These are phyloP conservation scores for Cyclocybe aegerita DNA, from an alignment of 768 basidiomycete genomes.

Conservation along the genomic window DNA sequence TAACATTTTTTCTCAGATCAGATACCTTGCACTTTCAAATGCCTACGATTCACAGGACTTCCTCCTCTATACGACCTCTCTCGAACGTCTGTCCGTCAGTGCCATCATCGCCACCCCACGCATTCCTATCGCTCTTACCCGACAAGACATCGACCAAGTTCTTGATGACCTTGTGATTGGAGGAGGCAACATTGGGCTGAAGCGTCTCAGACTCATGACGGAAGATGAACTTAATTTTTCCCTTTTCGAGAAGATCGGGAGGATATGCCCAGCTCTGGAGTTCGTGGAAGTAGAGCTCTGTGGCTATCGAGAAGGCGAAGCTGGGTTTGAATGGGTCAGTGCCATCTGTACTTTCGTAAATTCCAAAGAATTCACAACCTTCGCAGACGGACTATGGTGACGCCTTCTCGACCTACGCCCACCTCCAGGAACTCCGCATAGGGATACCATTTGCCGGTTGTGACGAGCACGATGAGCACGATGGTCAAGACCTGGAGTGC, in stretches of 20 bases:
- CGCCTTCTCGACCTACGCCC: constrained; percentile 24
- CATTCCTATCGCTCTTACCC: constrained; percentile 33
- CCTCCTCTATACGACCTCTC: constrained; percentile 25
- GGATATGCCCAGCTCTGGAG: constrained; percentile 34
- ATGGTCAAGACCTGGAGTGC: constrained; percentile 25
- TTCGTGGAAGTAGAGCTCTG: constrained; percentile 41
- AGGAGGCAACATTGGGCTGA: constrained; percentile 19
- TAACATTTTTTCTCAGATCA: constrained; percentile 28
- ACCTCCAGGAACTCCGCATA: constrained; percentile 29
- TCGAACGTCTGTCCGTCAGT: constrained; percentile 33
- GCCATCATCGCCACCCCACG: constrained; percentile 37
- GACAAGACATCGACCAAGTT: constrained; percentile 29
- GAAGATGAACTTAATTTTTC: constrained; percentile 37
- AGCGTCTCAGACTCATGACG: constrained; percentile 35
- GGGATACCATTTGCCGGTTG: constrained; percentile 38
- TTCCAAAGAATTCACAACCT: background rate
- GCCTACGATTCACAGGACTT: constrained; percentile 30
- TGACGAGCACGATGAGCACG: constrained; percentile 32
- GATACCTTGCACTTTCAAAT: constrained; percentile 36
- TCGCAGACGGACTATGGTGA: constrained; percentile 32
- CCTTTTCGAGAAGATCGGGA: constrained; percentile 29
- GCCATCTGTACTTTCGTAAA: background rate
- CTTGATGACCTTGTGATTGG: constrained; percentile 27
- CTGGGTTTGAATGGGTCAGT: constrained; percentile 39
- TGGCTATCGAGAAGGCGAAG: constrained; percentile 39